Base-by-base conservation (phyloP, 176 grass and related monocot species). In the Elaeis guineensis region DNA sequence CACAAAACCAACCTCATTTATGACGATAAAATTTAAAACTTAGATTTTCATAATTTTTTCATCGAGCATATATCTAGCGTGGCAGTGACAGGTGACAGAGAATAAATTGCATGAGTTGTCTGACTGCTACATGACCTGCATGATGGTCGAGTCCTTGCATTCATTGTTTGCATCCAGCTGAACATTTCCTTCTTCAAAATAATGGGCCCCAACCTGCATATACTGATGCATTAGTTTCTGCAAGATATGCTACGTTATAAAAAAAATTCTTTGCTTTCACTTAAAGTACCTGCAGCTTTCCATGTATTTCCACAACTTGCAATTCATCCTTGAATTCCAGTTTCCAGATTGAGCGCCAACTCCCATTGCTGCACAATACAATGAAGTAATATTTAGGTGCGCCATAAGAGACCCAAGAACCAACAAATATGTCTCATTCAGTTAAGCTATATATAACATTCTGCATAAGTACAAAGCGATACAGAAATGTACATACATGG, bases 101-200 rank as follows among this genome's bases (percentile, higher is more conserved):
- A 9, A 44, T 44, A 44, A 44, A 12, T 12, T 44, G 35, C 11
- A 3, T 2, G 3, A 44, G 35, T 14, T 44, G 11, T 14, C 8
- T 3, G 9, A 44, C 11, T 44, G 35, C 35, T 44, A 14, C 35
- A 44, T 70, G 65, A 92, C 93, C 93, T 98, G 93, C 56, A 89
- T 59, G 52, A 86, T 61, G 21, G 84, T 89, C 67, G 87, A 92
- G 32, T 92, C 93, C 21, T 75, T 98, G 76, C 88, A 63, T 59
- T 89, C 84, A 51, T 80, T 67, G n/a, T 92, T 91, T 57, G 93
- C 70, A 80, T 86, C 81, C 56, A 98, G 79, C 82, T 98, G 93
- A 32, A 98, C 93, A 83, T 98, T 98, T 76, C 93, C 93, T 86
- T 98, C 93, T 75, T 98, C 93, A 66, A 92, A 98, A 85, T 98